These are phyloP conservation scores for Diaporthe caulivora DNA, from an alignment of 2,329 filamentous ascomycete species.

Conservation along the genomic window DNA sequence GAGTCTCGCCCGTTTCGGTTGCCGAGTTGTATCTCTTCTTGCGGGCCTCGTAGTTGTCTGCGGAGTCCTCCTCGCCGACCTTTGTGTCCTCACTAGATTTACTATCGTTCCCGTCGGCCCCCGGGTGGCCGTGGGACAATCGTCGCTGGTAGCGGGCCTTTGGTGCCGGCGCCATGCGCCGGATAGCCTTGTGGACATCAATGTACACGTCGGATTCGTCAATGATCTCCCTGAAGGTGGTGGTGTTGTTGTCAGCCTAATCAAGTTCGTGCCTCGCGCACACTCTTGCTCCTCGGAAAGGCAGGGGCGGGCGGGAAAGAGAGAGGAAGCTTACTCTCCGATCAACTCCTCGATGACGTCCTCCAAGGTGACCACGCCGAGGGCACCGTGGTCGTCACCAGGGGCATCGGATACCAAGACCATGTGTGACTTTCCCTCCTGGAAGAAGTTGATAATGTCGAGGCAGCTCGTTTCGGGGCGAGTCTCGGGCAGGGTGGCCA, in stretches of 20 bases:
- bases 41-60: slow-evolving; percentile 46
- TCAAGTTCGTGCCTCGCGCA: neutral
- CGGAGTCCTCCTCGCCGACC: slow-evolving; percentile 45
- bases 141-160: slow-evolving; percentile 70
- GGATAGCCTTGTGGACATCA: slow-evolving; percentile 97
- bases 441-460: slow-evolving; percentile 99
- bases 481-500: slow-evolving; percentile 95
- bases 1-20: slow-evolving; percentile 53
- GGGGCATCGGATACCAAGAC: slow-evolving; percentile 92
- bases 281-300: neutral
- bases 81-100: slow-evolving; percentile 44
- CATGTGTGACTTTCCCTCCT: slow-evolving; percentile 99
- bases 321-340: slow-evolving; percentile 80
- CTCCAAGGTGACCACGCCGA: slow-evolving; percentile 95
- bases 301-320: slow-evolving; percentile 1
- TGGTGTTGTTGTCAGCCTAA: slow-evolving; percentile 46
- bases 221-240: slow-evolving; percentile 83
- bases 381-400: slow-evolving; percentile 89
- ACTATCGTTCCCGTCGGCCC: slow-evolving; percentile 42
- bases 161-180: slow-evolving; percentile 87
- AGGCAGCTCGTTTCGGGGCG: slow-evolving; percentile 95
- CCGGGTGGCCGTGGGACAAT: slow-evolving; percentile 45
- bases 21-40: slow-evolving; percentile 51
- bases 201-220: slow-evolving; percentile 99
- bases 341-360: slow-evolving; percentile 99